phyloP scores from a whole-genome alignment of 129 eudicot species.

The Escallonia rubra region DNA sequence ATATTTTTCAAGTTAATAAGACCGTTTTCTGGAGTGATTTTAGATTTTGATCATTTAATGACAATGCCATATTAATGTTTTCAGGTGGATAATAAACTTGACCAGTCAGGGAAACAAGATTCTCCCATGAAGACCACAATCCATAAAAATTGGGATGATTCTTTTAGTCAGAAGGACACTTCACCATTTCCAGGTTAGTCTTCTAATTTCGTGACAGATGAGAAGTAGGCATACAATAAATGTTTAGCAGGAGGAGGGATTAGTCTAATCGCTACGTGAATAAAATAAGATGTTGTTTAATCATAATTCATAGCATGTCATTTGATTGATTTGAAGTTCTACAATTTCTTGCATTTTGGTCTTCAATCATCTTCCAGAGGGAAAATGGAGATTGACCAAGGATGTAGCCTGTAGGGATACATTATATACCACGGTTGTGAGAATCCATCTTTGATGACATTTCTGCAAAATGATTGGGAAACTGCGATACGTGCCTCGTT shows the following conservation, averaged over 20 bases:
- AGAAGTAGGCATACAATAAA: background rate
- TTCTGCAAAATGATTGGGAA: too few relatives aligned
- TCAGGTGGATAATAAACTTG: conserved; percentile 34
- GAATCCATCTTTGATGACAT: too few relatives aligned
- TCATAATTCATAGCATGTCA: background rate
- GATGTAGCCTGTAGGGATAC: too few relatives aligned
- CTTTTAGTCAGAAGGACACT: conserved; percentile 33
- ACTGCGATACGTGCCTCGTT: too few relatives aligned
- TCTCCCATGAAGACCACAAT: conserved; percentile 23
- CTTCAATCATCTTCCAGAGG: too few relatives aligned
- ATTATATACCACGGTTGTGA: too few relatives aligned
- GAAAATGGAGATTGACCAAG: too few relatives aligned
- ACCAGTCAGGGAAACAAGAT: conserved; percentile 17
- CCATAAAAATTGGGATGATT: conserved; percentile 22
- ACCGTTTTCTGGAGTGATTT: too few relatives aligned
- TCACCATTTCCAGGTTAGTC: conserved; percentile 48
- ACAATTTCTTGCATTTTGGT: too few relatives aligned
- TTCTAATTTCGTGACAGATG: background rate
- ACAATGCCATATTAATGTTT: background rate
- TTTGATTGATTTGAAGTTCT: too few relatives aligned
- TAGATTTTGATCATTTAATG: too few relatives aligned
- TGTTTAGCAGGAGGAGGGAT: background rate
- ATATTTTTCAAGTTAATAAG: background rate
- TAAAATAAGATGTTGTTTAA: background rate
- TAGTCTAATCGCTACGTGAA: background rate